Conservation (phyloP, 352 stramenopile species). For the Globisporangium yorkense region DNA sequence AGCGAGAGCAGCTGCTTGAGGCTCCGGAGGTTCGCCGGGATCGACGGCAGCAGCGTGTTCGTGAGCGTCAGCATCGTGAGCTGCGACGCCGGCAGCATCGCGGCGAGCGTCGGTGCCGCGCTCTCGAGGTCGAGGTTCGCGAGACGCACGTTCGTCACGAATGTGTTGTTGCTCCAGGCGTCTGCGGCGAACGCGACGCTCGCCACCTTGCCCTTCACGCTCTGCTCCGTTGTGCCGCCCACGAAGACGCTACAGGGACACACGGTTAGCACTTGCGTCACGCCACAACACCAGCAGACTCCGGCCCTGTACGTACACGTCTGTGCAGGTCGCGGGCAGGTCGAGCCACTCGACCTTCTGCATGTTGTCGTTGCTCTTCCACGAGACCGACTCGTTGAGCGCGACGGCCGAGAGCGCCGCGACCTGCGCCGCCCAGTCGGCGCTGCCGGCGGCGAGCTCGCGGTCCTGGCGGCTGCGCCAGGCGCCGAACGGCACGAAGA, state of each 20-base stretch:
- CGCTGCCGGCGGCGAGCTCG: conserved; percentile 18
- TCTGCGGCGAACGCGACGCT: conserved; percentile 26
- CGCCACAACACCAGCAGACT: too few relatives aligned
- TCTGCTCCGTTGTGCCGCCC: conserved; percentile 32
- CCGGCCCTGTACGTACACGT: conserved; percentile 15
- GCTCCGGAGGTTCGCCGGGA: conserved; percentile 4
- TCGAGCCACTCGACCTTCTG: conserved; percentile 21
- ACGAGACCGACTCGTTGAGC: conserved; percentile 19
- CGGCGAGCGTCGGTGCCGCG: not conserved
- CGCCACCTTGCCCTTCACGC: conserved; percentile 37
- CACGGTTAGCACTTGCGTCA: not conserved
- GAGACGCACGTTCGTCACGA: conserved; percentile 32
- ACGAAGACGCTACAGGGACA: conserved; percentile 28
- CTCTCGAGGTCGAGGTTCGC: conserved; percentile 10
- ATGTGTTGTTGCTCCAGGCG: conserved; percentile 24
- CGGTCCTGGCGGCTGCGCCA: conserved; percentile 35
- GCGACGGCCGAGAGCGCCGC: conserved; percentile 13
- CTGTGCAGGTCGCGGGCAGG: conserved; percentile 18
- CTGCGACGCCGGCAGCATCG: conserved; percentile 10
- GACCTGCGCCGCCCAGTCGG: conserved; percentile 17
- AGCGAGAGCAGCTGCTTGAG: conserved; percentile 8
- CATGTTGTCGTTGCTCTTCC: conserved; percentile 27
- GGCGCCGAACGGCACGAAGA: conserved; percentile 46
- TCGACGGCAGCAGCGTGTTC: conserved; percentile 6
- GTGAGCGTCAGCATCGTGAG: conserved; percentile 5